Evolutionary conservation across 768 basidiomycete species (phyloP).

Genomic region (Podaxis pistillaris): DNA sequence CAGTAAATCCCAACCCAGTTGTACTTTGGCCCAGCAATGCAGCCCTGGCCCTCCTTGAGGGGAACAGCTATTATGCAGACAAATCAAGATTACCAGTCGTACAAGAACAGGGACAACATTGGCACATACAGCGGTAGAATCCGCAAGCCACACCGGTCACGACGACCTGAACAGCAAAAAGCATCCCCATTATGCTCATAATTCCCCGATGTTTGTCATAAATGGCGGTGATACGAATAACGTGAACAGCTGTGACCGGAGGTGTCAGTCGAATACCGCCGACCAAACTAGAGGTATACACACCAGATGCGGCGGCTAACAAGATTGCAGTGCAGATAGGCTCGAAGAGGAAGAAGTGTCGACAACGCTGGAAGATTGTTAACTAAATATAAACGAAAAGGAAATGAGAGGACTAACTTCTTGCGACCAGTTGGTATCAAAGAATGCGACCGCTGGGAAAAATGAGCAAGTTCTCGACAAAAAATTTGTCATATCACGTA

Average conservation of each 20-base stretch:
- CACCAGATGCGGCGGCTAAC: constrained; percentile 67
- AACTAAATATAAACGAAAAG: constrained; percentile 22
- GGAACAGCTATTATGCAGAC: constrained; percentile 52
- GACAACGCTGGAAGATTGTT: constrained; percentile 41
- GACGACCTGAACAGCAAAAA: constrained; percentile 68
- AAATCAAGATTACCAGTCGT: constrained; percentile 1
- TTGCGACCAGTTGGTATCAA: constrained; percentile 68
- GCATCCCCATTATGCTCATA: constrained; percentile 51
- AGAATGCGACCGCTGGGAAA: constrained; percentile 74
- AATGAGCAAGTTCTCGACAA: constrained; percentile 4
- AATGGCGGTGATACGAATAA: constrained; percentile 77
- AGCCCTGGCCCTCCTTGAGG: constrained; percentile 72
- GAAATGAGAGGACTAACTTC: constrained; percentile 34
- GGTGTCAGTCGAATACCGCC: constrained; percentile 4
- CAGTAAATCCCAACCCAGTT: constrained; percentile 89
- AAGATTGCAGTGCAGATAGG: constrained; percentile 83
- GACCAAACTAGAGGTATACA: constrained; percentile 11
- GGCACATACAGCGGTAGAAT: constrained; percentile 67
- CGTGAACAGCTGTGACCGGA: constrained; percentile 51
- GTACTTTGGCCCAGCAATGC: constrained; percentile 78
- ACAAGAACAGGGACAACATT: constrained; percentile 7
- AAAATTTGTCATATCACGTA: constrained; percentile 23
- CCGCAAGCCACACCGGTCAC: constrained; percentile 73
- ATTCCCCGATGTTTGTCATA: constrained; percentile 63
- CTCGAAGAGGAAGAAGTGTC: constrained; percentile 78